Conservation (phyloP, 768 basidiomycete species). For the Cystobasidium tubakii region DNA sequence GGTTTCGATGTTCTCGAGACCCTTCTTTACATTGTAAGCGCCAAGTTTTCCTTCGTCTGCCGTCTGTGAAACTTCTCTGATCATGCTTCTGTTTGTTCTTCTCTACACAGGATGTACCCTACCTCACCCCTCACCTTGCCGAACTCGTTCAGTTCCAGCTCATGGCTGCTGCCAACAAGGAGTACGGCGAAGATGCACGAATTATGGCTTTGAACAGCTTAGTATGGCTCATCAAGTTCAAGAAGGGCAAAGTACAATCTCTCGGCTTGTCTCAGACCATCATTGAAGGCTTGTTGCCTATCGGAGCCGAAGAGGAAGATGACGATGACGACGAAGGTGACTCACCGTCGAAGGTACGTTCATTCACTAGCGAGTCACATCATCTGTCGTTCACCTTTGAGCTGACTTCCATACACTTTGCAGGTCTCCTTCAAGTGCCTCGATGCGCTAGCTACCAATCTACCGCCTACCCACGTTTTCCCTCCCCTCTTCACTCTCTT, state of each 20-base stretch:
- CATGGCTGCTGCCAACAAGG: slow-evolving; percentile 68
- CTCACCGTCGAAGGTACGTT: slow-evolving; percentile 72
- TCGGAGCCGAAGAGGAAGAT: slow-evolving; percentile 88
- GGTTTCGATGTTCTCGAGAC: slow-evolving; percentile 95
- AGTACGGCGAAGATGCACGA: slow-evolving; percentile 70
- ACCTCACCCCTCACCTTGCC: slow-evolving; percentile 79
- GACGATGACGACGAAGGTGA: slow-evolving; percentile 89
- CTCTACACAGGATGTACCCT: slow-evolving; percentile 70
- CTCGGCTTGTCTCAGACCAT: slow-evolving; percentile 76
- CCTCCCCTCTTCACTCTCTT: slow-evolving; percentile 78
- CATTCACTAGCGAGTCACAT: too few species aligned
- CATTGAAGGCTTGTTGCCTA: slow-evolving; percentile 84
- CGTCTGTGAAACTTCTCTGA: too few species aligned
- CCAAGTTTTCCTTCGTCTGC: too few species aligned
- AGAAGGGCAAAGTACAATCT: slow-evolving; percentile 89
- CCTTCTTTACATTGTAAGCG: slow-evolving; percentile 74
- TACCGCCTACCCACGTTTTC: slow-evolving; percentile 94
- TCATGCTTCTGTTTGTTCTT: slow-evolving; percentile 35
- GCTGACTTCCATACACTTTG: not conserved
- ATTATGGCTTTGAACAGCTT: slow-evolving; percentile 86
- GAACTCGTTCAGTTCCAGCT: slow-evolving; percentile 85
- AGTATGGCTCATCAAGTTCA: slow-evolving; percentile 96
- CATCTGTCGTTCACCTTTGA: too few species aligned
- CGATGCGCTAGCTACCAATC: slow-evolving; percentile 80
- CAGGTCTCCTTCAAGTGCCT: slow-evolving; percentile 91